Evolutionary conservation across 139 green algal species (phyloP).

Genomic region (Pleodorina starrii): DNA sequence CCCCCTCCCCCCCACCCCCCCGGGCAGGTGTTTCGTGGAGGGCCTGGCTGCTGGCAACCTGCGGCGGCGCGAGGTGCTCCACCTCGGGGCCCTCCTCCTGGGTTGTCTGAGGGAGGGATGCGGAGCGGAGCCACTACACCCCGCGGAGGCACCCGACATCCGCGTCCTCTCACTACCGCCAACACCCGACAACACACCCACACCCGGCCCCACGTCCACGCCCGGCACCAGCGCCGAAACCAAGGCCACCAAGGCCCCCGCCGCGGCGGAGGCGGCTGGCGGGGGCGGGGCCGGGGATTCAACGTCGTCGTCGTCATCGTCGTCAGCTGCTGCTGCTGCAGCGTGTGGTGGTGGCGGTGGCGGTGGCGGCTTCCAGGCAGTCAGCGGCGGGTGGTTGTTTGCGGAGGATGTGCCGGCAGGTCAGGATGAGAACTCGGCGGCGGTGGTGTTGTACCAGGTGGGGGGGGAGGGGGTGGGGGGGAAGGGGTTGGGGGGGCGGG

Average conservation of each 20-base stretch:
- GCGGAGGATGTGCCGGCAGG: slow-evolving; percentile 72
- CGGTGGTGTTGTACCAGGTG: slow-evolving; percentile 82
- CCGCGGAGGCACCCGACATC: slow-evolving; percentile 60
- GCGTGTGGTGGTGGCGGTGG: not conserved
- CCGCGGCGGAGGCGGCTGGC: too few relatives aligned
- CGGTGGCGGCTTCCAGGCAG: not conserved
- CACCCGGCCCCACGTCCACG: too few relatives aligned
- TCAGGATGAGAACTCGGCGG: slow-evolving; percentile 85
- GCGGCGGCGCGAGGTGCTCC: slow-evolving; percentile 28
- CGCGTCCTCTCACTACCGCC: slow-evolving; percentile 67
- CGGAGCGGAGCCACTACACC: slow-evolving; percentile 44
- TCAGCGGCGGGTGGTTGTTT: slow-evolving; percentile 42
- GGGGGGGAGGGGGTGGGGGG: not conserved
- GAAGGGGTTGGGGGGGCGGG: not conserved
- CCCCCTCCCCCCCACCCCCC: not conserved
- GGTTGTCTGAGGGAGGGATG: not conserved
- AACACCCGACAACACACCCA: too few relatives aligned
- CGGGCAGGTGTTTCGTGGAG: slow-evolving; percentile 58
- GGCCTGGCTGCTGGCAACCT: slow-evolving; percentile 73
- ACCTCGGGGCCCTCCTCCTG: slow-evolving; percentile 42
- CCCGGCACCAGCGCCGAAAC: too few relatives aligned
- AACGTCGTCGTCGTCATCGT: not conserved
- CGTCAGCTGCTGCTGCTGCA: not conserved
- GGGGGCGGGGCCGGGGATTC: not conserved
- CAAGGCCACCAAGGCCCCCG: too few relatives aligned